Evolutionary conservation across 2,329 filamentous ascomycete species (phyloP).

Genomic region (Botryotinia convoluta): DNA sequence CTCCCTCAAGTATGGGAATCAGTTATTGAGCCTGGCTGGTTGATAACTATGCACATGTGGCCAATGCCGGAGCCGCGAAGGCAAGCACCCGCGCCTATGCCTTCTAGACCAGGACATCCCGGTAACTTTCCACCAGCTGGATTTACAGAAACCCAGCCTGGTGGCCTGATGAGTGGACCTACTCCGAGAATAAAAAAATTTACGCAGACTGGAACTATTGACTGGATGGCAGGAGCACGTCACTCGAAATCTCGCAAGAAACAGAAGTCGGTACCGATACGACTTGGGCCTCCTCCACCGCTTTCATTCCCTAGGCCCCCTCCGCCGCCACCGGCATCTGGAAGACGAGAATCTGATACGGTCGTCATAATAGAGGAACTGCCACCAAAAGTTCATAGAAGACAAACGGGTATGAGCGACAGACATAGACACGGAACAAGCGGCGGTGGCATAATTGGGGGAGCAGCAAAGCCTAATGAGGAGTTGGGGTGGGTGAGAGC

Average conservation of each 20-base stretch:
- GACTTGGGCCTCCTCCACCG: not conserved
- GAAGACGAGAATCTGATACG: not conserved
- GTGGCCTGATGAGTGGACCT: not conserved
- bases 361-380: not conserved
- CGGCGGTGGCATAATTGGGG: not conserved
- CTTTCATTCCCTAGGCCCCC: not conserved
- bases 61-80: conserved; percentile 45
- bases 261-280: not conserved
- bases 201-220: not conserved
- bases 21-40: conserved; percentile 74
- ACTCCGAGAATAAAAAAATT: not conserved
- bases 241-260: not conserved
- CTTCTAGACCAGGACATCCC: not conserved
- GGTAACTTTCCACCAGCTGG: not conserved
- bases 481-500: conserved; percentile 13
- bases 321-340: not conserved
- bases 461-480: not conserved
- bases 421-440: not conserved
- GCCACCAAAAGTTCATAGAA: not conserved
- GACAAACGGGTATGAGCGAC: not conserved
- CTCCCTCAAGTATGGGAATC: conserved; percentile 79
- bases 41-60: conserved; percentile 66
- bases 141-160: not conserved
- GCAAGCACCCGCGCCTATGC: not conserved
- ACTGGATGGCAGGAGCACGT: not conserved